Percentiles rank a stretch among this genome's conserved stretches.
phyloP scores from a whole-genome alignment of 2,329 filamentous ascomycete species.

The Cladosporium sp. region DNA sequence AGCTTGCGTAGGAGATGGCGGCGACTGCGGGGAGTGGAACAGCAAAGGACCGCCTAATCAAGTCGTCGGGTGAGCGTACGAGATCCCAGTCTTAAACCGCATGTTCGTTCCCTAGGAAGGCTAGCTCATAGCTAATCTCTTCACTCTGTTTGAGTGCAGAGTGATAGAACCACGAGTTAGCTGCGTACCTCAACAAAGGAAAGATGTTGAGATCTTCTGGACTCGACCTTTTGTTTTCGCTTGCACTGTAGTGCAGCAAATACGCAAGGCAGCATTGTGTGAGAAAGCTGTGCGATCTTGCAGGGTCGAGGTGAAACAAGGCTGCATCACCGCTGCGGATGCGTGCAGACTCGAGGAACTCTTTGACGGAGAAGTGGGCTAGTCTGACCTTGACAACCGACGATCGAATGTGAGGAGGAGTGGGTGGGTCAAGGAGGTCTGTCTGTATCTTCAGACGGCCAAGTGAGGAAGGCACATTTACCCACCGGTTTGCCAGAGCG shows the following conservation, averaged over 20 bases:
- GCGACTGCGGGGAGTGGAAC: no score
- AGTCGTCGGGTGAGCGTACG: conserved; percentile 6
- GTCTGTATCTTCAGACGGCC: no score
- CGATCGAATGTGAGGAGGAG: no score
- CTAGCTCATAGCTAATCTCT: conserved; percentile 6
- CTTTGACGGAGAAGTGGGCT: conserved; percentile 24
- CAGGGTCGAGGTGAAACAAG: conserved; percentile 15
- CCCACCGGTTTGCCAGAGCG: no score
- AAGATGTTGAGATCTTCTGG: no score
- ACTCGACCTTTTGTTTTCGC: conserved; percentile 5
- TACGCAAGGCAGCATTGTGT: conserved; percentile 18
- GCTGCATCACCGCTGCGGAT: conserved; percentile 12
- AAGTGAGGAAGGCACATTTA: no score
- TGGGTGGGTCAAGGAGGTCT: no score
- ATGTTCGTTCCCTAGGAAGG: conserved; percentile 7
- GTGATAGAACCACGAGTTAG: conserved; percentile 16
- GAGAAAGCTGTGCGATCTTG: conserved; percentile 13
- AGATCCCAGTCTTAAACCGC: conserved; percentile 13
- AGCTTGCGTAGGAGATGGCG: conserved; percentile 11
- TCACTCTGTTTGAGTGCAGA: conserved; percentile 8
- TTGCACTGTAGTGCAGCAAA: conserved; percentile 15
- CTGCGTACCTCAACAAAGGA: conserved; percentile 17
- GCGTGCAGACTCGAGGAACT: conserved; percentile 21
- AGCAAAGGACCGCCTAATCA: neutral
- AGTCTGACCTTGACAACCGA: conserved; percentile 18